These are phyloP conservation scores for Xylaria telfairii DNA, from an alignment of 495 filamentous ascomycete genomes.

Conservation along the genomic window DNA sequence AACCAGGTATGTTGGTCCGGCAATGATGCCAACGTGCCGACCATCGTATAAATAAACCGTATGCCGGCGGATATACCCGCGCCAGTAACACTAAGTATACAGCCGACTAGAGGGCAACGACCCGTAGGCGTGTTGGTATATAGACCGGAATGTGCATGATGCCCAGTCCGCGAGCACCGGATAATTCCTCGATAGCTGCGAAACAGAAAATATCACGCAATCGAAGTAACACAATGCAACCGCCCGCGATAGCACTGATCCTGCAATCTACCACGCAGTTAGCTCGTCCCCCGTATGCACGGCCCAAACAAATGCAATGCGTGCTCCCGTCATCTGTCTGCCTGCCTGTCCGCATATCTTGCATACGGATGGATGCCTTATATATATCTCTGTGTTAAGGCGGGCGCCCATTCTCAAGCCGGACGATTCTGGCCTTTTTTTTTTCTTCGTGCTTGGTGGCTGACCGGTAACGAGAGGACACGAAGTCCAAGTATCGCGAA, in stretches of 20 bases:
- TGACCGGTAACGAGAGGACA: background rate
- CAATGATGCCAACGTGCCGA: no score
- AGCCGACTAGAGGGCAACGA: background rate
- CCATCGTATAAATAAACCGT: no score
- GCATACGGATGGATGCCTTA: constrained; percentile 12
- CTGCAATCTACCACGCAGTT: constrained; percentile 23
- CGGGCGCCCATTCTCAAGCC: no score
- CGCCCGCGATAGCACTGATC: constrained; percentile 16
- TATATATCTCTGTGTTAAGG: background rate
- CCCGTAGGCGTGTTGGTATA: background rate
- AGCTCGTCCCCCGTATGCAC: background rate
- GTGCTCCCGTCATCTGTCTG: background rate
- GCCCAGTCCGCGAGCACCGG: background rate
- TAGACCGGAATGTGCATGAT: background rate
- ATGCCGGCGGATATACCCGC: background rate
- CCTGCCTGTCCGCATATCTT: constrained; percentile 16
- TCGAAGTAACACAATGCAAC: constrained; percentile 18
- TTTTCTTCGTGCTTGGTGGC: no score
- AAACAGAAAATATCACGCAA: constrained; percentile 5
- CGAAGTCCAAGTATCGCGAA: background rate
- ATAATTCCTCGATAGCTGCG: background rate
- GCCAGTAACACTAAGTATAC: background rate
- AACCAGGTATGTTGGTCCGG: no score
- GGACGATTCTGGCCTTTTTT: no score
- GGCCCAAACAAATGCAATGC: background rate